Evolutionary conservation across 2,329 filamentous ascomycete genomes (phyloP).

Genomic region (Trichoderma semiorbis): DNA sequence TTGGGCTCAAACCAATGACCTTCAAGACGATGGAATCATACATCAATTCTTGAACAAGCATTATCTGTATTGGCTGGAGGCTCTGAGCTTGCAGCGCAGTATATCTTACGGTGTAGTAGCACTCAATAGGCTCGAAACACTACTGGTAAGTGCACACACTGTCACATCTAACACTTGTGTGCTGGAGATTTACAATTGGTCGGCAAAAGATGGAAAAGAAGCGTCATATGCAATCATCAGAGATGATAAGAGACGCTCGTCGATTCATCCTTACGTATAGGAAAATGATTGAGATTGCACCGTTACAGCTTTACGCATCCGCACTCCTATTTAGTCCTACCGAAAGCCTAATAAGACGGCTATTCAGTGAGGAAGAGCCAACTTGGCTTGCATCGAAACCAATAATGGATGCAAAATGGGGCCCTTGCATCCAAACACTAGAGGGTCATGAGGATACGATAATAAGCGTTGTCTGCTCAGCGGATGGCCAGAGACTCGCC

Average conservation of each 20-base stretch:
- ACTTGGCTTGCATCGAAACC: background rate
- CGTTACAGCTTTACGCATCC: conserved; percentile 8
- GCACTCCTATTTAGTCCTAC: background rate
- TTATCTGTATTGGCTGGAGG: conserved; percentile 42
- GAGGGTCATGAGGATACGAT: background rate
- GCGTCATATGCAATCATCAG: background rate
- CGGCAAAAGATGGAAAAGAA: background rate
- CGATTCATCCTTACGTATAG: background rate
- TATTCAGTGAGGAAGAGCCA: background rate
- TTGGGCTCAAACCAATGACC: background rate
- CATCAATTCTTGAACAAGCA: background rate
- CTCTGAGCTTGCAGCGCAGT: conserved; percentile 33
- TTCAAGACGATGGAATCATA: background rate
- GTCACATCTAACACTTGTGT: background rate
- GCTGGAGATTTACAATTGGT: background rate
- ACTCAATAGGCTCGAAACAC: background rate
- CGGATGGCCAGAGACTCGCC: background rate
- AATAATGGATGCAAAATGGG: background rate
- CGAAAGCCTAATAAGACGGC: background rate
- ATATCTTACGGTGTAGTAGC: conserved; percentile 22
- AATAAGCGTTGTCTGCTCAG: conserved; percentile 2
- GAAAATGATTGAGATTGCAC: background rate
- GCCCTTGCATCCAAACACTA: background rate
- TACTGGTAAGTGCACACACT: background rate
- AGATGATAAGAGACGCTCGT: background rate